Base-by-base conservation (phyloP, 2,329 filamentous ascomycete species). In the Colletotrichum sp. region DNA sequence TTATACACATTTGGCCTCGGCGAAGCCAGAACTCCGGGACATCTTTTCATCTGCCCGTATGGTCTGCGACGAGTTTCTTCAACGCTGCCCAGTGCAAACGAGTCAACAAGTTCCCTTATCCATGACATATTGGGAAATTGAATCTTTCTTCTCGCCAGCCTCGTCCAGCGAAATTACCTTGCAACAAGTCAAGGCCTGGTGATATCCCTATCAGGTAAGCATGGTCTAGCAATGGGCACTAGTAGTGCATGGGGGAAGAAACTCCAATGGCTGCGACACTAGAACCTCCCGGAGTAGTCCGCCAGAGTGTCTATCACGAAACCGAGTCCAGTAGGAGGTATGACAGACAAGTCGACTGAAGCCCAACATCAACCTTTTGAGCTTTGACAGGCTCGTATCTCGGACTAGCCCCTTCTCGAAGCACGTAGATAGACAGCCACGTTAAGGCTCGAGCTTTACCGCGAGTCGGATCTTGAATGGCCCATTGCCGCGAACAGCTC, bases 161-260 rank as follows among this genome's bases (percentile, higher is more conserved):
- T 49, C 18, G 9, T n/a, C 9, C 18, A 49, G 0, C 39, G 1
- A 1, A n/a, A 2, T 3, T 49, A 18, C 18, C 9, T 0, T 10
- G 18, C 1, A n/a, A 12, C 9, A n/a, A 1, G 0, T n/a, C 18
- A 2, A 12, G 39, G 39, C 39, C 18, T 44, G 1, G 39, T 49
- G 18, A 49, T 6, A 6, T 49, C 0, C 39, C 1, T n/a, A 12
- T n/a, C 1, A 2, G 5, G 18, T 5, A 2, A 49, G 0, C 2
- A 1, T 49, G 39, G 39, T 0, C 0, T 49, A 6, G 39, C 0
- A 49, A 4, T n/a, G 0, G 18, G 18, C 39, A 49, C 39, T 49
- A n/a, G 8, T n/a, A 49, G 39, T n/a, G 18, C 39, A n/a, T 0
- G 16, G 39, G 1, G 39, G 0, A 49, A 49, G 39, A 12, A 1